Conservation (phyloP, 805 yeast species). For the Candida morakotiae region DNA sequence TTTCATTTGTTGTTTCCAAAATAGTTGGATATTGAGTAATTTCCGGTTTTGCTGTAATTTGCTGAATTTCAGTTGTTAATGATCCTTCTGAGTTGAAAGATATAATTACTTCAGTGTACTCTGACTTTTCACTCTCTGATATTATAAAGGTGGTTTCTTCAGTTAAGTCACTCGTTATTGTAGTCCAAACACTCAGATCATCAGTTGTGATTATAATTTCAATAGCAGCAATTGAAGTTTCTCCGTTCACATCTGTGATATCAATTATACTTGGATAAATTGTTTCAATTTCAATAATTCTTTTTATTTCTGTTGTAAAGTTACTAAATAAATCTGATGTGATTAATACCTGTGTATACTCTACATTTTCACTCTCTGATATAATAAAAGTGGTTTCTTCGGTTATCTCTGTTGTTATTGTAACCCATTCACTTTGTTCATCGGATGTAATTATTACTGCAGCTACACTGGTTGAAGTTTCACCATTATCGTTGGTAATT, state of each 20-base stretch:
- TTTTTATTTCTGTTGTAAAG: neutral
- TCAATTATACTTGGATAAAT: too few relatives aligned
- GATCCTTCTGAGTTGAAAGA: neutral
- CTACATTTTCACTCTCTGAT: neutral
- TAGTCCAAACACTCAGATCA: neutral
- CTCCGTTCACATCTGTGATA: neutral
- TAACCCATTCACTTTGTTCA: neutral
- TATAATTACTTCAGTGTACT: neutral
- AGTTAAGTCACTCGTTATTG: neutral
- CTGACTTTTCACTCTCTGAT: neutral
- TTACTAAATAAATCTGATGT: neutral
- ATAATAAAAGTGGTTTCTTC: neutral
- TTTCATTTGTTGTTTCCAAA: neutral
- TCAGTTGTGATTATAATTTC: neutral
- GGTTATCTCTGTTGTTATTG: neutral
- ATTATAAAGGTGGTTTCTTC: neutral
- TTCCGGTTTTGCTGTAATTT: neutral
- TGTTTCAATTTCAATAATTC: too few relatives aligned
- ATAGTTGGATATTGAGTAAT: neutral
- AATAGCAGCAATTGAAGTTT: neutral
- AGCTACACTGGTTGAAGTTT: neutral
- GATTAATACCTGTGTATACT: neutral
- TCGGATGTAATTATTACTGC: neutral
- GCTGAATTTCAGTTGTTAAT: neutral
- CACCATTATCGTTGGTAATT: neutral